Evolutionary conservation across 1,284 basidiomycete genomes (phyloP).

Genomic region (Malassezia japonica): DNA sequence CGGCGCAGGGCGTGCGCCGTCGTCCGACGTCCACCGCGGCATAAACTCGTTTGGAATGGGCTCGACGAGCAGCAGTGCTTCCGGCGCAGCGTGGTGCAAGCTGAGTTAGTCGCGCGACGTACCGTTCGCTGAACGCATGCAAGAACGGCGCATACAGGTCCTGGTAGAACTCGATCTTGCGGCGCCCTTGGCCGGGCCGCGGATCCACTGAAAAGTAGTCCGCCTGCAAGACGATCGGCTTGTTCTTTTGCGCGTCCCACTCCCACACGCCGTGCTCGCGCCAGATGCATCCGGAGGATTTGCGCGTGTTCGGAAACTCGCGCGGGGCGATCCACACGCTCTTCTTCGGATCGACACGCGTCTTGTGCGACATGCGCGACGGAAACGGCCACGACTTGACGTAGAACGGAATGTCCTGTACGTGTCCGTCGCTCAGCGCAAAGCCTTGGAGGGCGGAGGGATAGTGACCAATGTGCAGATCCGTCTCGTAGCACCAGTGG

Average conservation of each 20-base stretch:
- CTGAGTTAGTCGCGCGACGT: neutral
- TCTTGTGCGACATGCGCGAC: constrained; percentile 29
- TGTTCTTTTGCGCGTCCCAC: constrained; percentile 64
- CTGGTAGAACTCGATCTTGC: constrained; percentile 39
- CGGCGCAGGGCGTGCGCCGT: constrained; percentile 13
- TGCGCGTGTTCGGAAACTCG: constrained; percentile 65
- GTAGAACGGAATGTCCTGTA: constrained; percentile 54
- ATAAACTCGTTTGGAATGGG: constrained; percentile 47
- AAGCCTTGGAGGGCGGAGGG: constrained; percentile 44
- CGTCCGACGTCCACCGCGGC: constrained; percentile 27
- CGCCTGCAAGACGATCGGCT: constrained; percentile 68
- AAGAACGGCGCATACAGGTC: constrained; percentile 44
- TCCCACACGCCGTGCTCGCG: constrained; percentile 87
- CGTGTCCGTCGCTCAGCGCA: constrained; percentile 29
- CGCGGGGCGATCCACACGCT: constrained; percentile 22
- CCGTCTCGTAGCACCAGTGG: constrained; percentile 77
- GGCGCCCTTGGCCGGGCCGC: constrained; percentile 22
- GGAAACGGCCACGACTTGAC: constrained; percentile 45
- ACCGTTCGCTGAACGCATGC: constrained; percentile 22
- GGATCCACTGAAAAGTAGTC: constrained; percentile 65
- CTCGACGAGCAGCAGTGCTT: constrained; percentile 28
- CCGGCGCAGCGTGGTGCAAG: neutral
- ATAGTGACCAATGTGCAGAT: constrained; percentile 74
- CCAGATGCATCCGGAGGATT: constrained; percentile 60
- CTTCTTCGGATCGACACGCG: constrained; percentile 30